Evolutionary conservation across 192 early-diverging fungal genomes (phyloP), one percentile per base, ranked within the genome.

Genomic region (Podila clonocystis): DNA sequence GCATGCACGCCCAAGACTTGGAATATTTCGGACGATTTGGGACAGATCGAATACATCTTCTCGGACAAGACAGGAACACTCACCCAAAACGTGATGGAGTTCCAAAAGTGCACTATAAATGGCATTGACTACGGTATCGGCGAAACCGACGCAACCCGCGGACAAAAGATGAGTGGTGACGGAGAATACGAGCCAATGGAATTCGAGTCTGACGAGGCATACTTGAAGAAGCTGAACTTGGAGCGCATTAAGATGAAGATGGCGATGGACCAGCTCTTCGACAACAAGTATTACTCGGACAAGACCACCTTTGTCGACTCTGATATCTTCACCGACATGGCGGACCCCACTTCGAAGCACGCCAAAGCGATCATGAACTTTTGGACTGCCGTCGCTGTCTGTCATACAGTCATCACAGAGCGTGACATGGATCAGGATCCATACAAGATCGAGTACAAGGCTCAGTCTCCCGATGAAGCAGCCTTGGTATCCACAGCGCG

Each of bases 1-100:
- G 89, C 94, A 9, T 97, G 95, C 85, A 86, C 92, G 19, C 93
- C 96, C 13, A 89, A 91, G 45, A 89, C 92, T n/a, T 98, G 96
- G 97, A 96, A 93, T 65, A 86, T 96, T 50, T 91, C 94, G 29
- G 95, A 99, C 68, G 96, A 99, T 79, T 83, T 99, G 12, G 96
- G 96, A 11, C 95, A 97, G 77, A 95, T 99, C 36, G 94, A 97
- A 79, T 98, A 98, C 84, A 90, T 98, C 15, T 98, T 99, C 74
- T 94, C 94, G 28, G 98, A 99, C 85, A 99, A 99, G 65, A 99
- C 98, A 0, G 97, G 98, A 9, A 99, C 98, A 3, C 82, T 99
- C 50, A 99, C 98, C 0, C 93, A 95, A 72, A 99, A 99, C 74
- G 91, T 97, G 9, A 99, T 99, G 97, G 94, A 95, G 82, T 97